These are phyloP conservation scores for Vicia villosa DNA, from an alignment of 306 rosid species.

Conservation along the genomic window DNA sequence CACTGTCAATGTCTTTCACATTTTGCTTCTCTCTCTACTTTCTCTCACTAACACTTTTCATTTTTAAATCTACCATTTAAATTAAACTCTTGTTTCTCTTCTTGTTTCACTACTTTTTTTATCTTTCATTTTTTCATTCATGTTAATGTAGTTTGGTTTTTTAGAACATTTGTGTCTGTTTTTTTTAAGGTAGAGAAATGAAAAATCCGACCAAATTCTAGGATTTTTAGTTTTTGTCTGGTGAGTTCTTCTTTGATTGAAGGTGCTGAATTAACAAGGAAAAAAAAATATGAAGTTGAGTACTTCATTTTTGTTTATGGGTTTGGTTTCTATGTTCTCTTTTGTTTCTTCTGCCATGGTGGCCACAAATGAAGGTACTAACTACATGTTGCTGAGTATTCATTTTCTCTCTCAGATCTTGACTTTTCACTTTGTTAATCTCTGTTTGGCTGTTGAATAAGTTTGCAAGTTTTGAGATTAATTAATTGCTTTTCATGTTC, in stretches of 20 bases:
- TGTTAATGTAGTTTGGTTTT: constrained; percentile 35
- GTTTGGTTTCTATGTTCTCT: constrained; percentile 54
- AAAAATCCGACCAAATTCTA: constrained; percentile 25
- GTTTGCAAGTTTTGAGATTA: constrained; percentile 36
- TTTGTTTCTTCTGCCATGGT: constrained; percentile 50
- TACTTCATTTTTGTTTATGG: constrained; percentile 55
- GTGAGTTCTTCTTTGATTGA: constrained; percentile 20
- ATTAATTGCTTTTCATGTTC: constrained; percentile 27
- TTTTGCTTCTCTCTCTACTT: constrained; percentile 17
- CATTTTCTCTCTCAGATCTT: constrained; percentile 63
- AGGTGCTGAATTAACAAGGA: constrained; percentile 29
- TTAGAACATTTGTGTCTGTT: constrained; percentile 38
- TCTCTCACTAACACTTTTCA: neutral
- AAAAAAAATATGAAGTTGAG: constrained; percentile 65
- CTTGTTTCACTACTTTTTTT: constrained; percentile 22
- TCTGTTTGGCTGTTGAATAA: constrained; percentile 26
- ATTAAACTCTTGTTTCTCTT: constrained; percentile 1
- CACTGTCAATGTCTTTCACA: constrained; percentile 46
- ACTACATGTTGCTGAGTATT: constrained; percentile 7
- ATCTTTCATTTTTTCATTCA: constrained; percentile 19
- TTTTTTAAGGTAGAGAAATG: constrained; percentile 20
- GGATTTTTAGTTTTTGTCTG: constrained; percentile 28
- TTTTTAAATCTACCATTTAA: constrained; percentile 51
- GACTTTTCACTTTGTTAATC: constrained; percentile 36
- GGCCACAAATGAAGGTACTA: constrained; percentile 71